Percentiles rank a stretch among this genome's conserved stretches.
Evolutionary conservation across 2,329 filamentous ascomycete genomes (phyloP).

Genomic region (Alternaria incomplexa): DNA sequence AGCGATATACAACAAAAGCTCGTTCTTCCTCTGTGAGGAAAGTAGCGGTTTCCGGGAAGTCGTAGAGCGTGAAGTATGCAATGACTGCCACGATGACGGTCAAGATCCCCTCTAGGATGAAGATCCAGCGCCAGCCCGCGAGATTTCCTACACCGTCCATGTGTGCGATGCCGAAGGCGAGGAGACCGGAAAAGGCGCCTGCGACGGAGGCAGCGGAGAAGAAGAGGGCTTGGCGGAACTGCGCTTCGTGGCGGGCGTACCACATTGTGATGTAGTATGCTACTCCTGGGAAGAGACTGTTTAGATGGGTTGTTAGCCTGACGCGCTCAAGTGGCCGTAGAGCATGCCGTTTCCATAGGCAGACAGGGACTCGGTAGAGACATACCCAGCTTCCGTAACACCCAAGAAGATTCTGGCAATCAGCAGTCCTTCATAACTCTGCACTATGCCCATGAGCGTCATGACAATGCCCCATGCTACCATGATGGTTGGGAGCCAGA

Average conservation of each 20-base stretch:
- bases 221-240: conserved; percentile 64
- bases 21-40: conserved; percentile 62
- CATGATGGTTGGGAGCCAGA: conserved; percentile 57
- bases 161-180: conserved; percentile 65
- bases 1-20: conserved; percentile 64
- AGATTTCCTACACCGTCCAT: conserved; percentile 61
- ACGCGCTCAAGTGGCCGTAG: neutral
- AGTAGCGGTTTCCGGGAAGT: conserved; percentile 65
- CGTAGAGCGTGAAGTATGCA: conserved; percentile 64
- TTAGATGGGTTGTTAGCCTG: neutral
- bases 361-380: neutral
- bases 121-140: conserved; percentile 43
- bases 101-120: conserved; percentile 45
- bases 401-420: conserved; percentile 56
- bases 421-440: conserved; percentile 54
- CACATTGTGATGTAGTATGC: conserved; percentile 67
- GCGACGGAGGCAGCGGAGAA: conserved; percentile 64
- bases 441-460: conserved; percentile 58
- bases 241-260: conserved; percentile 66
- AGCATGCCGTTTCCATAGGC: neutral
- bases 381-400: conserved; percentile 42
- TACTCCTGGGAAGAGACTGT: conserved; percentile 41
- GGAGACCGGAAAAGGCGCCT: conserved; percentile 65
- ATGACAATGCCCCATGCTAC: conserved; percentile 57
- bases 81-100: conserved; percentile 44